Base-by-base conservation (phyloP, 805 yeast species). In the Ogataea thermomethanolica region DNA sequence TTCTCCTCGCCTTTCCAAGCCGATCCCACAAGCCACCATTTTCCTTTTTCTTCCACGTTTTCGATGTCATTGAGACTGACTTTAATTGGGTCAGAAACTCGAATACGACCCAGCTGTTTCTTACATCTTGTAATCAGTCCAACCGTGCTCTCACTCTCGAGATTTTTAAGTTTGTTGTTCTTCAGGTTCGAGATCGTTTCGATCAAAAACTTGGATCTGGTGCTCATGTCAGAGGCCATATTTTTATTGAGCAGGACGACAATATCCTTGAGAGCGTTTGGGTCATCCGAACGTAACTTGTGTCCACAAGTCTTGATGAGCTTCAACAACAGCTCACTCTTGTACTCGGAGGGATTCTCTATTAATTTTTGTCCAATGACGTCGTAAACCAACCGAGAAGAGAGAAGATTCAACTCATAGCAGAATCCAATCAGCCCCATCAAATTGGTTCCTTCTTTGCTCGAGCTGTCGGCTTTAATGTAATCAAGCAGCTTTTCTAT, bases 1-100 rank as follows among this genome's bases (percentile, higher is more conserved):
- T 33, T 13, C 12, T 41, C 49, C 3, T 44, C 23, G 3, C 96
- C 96, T 55, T 79, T 86, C 96, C 97, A 93, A 0, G 99, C 96
- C 1, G 98, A 86, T 35, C 99, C 99, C 23, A 93, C 91, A 24
- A 93, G 70, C 99, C 99, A 93, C 99, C 99, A 93, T 63, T 91
- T 93, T 42, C 99, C 99, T 49, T 79, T 78, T 1, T 82, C 76
- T 10, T 82, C 85, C 17, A 87, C 73, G 45, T 76, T 78, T 35
- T 76, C 78, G 42, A 93, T 88, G 65, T 93, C 99, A 33, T 78
- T 81, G 14, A 91, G 66, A 3, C 86, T 67, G 0, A 93, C 98
- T 50, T 85, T 88, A 20, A 93, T 70, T 2, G 99, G 85, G 39
- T 93, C 98, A 27, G 67, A 65, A 21, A 63, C 58, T 31, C 73